Evolutionary conservation across 1,284 basidiomycete species (phyloP), one percentile per base, ranked within the genome.

Genomic region (Tilletia setariae): DNA sequence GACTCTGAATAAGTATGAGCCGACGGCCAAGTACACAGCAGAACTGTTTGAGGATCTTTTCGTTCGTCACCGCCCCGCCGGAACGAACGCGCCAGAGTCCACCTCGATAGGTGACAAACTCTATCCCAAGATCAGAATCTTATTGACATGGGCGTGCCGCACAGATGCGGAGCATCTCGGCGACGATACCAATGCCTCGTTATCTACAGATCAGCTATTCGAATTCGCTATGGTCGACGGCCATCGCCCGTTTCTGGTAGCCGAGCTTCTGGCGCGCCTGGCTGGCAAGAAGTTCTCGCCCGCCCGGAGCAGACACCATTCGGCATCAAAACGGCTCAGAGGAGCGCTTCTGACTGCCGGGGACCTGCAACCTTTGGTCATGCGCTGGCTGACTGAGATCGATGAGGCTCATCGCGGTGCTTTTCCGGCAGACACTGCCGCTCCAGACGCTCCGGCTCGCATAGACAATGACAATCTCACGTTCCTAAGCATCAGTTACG

Each of bases 221-320:
- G 51, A 40, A 21, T 30, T 9, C 28, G 23, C 25, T 7, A 11
- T 1, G 19, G 56, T 61, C 56, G 56, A 61, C 32, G 25, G 13
- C 4, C 93, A 94, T 77, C 87, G 93, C 25, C 89, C 91, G 2
- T 91, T 91, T 74, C 91, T 89, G 16, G 91, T 89, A 0, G 88
- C 89, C 19, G 90, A 90, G 2, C 85, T 95, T 47, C 87, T 94
- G 63, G 86, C 86, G 21, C 86, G 87, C 53, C 92, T 91, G 87
- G 86, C 89, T 64, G 87, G 76, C 30, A 67, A 40, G 35, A 40
- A 6, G 35, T 6, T 6, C 35, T 6, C 35, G 11, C 11, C 35
- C 4, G 4, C 35, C 35, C 35, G 35, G 35, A 40, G 11, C 4
- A 11, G 35, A 11, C 35, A 4, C 35, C 6, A 6, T 11, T 49